Conservation (phyloP, 2,329 filamentous ascomycete species). For the Gnomoniopsis smithogilvyi region DNA sequence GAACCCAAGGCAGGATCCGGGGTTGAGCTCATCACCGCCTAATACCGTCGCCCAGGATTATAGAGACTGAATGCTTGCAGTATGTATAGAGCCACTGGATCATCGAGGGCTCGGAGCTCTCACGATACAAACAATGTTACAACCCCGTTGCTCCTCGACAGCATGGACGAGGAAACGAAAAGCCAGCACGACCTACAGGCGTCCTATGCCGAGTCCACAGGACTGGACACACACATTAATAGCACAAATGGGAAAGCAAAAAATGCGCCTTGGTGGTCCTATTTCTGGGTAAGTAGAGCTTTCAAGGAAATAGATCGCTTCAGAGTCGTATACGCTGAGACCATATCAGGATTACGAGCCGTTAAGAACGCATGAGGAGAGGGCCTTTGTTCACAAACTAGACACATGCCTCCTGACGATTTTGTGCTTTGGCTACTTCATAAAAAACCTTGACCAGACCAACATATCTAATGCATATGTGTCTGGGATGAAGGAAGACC, state of each 20-base stretch:
- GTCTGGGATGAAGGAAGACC: conserved; percentile 46
- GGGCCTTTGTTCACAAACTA: conserved; percentile 30
- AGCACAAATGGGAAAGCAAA: not conserved
- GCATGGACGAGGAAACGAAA: conserved; percentile 12
- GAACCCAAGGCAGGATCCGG: not conserved
- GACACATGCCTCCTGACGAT: conserved; percentile 34
- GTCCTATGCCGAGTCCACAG: not conserved
- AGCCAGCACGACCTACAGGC: conserved; percentile 3
- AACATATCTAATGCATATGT: conserved; percentile 37
- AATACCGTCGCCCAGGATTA: not conserved
- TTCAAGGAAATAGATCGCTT: too few species aligned
- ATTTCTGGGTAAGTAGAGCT: conserved; percentile 11
- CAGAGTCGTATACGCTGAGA: not conserved
- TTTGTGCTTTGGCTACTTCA: conserved; percentile 35
- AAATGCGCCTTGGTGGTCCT: conserved; percentile 16
- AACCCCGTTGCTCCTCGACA: conserved; percentile 13
- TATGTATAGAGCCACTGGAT: conserved; percentile 7
- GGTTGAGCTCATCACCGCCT: not conserved
- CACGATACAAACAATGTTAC: not conserved
- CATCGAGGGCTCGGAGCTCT: not conserved
- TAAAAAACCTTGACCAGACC: conserved; percentile 33
- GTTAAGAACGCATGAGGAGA: conserved; percentile 27
- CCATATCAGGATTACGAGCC: conserved; percentile 16
- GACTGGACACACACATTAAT: not conserved
- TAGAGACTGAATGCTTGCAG: not conserved